Percentiles rank a stretch among this genome's conserved stretches.
Evolutionary conservation across 805 yeast genomes (phyloP).

Genomic region (Suhomyces canberraensis): DNA sequence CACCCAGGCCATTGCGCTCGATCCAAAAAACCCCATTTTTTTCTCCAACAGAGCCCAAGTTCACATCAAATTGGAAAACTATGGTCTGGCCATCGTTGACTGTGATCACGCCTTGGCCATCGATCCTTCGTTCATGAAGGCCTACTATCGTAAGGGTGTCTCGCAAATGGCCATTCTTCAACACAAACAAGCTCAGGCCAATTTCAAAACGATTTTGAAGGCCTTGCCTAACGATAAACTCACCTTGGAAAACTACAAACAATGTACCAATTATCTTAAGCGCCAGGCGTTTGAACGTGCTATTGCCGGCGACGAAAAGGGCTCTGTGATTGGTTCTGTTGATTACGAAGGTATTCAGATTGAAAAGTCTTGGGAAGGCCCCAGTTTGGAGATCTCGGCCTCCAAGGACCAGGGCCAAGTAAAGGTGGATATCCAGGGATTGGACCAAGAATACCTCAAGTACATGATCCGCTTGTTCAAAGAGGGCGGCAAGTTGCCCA

Average conservation of each 20-base stretch:
- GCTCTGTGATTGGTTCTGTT: constrained; percentile 44
- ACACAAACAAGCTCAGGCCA: constrained; percentile 69
- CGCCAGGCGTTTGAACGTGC: constrained; percentile 82
- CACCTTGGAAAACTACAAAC: constrained; percentile 60
- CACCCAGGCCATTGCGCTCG: constrained; percentile 69
- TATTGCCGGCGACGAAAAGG: constrained; percentile 67
- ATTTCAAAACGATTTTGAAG: constrained; percentile 60
- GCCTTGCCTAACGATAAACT: constrained; percentile 65
- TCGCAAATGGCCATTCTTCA: constrained; percentile 74
- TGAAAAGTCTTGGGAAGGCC: constrained; percentile 62
- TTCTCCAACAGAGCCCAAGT: constrained; percentile 88
- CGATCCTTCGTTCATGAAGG: constrained; percentile 69
- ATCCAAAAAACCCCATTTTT: constrained; percentile 56
- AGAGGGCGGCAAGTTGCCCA: constrained; percentile 71
- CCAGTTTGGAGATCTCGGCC: constrained; percentile 42
- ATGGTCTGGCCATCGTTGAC: constrained; percentile 81
- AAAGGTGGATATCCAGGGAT: constrained; percentile 32
- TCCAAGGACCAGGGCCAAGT: constrained; percentile 24
- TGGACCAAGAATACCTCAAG: constrained; percentile 55
- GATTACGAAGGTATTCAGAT: constrained; percentile 47
- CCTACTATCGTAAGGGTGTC: constrained; percentile 83
- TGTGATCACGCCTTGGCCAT: constrained; percentile 66
- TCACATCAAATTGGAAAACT: constrained; percentile 78
- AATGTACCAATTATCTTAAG: constrained; percentile 63
- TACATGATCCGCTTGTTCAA: constrained; percentile 70